phyloP scores from a whole-genome alignment of 768 basidiomycete genomes.

The Boletus tomentosulus region DNA sequence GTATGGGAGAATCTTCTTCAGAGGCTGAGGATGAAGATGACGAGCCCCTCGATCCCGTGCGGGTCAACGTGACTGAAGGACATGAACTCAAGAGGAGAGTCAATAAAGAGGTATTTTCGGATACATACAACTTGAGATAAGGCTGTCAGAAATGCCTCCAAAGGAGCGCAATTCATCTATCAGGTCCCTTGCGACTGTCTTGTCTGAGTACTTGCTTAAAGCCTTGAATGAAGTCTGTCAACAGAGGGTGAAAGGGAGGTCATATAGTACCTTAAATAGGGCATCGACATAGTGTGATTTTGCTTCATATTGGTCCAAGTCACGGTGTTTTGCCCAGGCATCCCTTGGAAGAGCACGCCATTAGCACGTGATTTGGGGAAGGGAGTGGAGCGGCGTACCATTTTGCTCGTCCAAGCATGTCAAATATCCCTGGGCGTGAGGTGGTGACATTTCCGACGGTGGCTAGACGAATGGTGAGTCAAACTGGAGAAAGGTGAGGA shows the following conservation, averaged over 20 bases:
- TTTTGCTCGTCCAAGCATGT: constrained; percentile 90
- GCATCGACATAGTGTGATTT: constrained; percentile 90
- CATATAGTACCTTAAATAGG: constrained; percentile 60
- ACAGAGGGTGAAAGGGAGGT: background rate
- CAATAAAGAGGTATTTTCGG: background rate
- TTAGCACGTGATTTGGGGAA: constrained; percentile 21
- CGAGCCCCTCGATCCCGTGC: constrained; percentile 49
- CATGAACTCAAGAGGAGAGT: background rate
- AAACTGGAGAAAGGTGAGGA: background rate
- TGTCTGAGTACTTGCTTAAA: constrained; percentile 77
- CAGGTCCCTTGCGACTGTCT: constrained; percentile 69
- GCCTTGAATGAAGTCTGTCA: constrained; percentile 43
- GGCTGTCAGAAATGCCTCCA: constrained; percentile 60
- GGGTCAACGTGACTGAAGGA: constrained; percentile 31
- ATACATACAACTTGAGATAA: constrained; percentile 60
- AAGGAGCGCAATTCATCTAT: constrained; percentile 77
- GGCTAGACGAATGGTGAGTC: constrained; percentile 41
- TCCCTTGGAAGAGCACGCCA: constrained; percentile 51
- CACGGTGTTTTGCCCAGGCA: constrained; percentile 92
- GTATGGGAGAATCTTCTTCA: constrained; percentile 29
- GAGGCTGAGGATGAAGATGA: constrained; percentile 66
- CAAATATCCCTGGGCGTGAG: constrained; percentile 80
- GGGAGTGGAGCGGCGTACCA: constrained; percentile 49
- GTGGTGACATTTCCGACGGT: constrained; percentile 85
- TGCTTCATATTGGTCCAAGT: constrained; percentile 72